A percentile compares a stretch with the other conserved stretches of the same genome.
Evolutionary conservation across 208 protist species (phyloP).

Genomic region (Trypanosoma avium): DNA sequence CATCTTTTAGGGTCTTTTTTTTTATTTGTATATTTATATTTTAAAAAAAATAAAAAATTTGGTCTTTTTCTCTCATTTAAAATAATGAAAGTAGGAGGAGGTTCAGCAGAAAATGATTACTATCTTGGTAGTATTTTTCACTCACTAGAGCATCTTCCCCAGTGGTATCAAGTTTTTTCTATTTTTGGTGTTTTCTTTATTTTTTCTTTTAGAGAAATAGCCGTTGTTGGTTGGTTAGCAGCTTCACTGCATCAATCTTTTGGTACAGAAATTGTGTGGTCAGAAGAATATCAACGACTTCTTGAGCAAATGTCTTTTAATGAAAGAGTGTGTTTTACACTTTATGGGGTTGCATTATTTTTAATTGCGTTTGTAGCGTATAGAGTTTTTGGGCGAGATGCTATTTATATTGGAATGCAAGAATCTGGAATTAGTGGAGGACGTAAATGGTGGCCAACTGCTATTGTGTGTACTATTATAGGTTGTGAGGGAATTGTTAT

Average conservation of each 20-base stretch:
- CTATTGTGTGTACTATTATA: conserved; percentile 16
- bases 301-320: conserved; percentile 84
- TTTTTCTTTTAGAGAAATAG: conserved; percentile 68
- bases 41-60: too few relatives aligned
- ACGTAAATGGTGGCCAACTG: conserved; percentile 23
- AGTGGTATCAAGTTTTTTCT: conserved; percentile 79
- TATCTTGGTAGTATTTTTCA: conserved; percentile 69
- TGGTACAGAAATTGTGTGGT: conserved; percentile 76
- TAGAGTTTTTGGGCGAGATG: conserved; percentile 52
- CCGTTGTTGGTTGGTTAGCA: conserved; percentile 68
- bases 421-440: conserved; percentile 35
- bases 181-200: conserved; percentile 65
- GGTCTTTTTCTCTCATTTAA: too few relatives aligned
- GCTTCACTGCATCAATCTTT: conserved; percentile 79
- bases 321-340: conserved; percentile 80
- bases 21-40: not conserved
- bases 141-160: conserved; percentile 77
- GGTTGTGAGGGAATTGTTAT: conserved; percentile 24
- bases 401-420: conserved; percentile 35
- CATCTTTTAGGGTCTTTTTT: not conserved
- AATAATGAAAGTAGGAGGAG: not conserved
- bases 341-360: conserved; percentile 76
- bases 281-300: conserved; percentile 58
- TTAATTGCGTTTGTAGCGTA: conserved; percentile 45
- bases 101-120: conserved; percentile 8